phyloP scores from a whole-genome alignment of 768 basidiomycete species.

The Sporobolomyces phaffii region DNA sequence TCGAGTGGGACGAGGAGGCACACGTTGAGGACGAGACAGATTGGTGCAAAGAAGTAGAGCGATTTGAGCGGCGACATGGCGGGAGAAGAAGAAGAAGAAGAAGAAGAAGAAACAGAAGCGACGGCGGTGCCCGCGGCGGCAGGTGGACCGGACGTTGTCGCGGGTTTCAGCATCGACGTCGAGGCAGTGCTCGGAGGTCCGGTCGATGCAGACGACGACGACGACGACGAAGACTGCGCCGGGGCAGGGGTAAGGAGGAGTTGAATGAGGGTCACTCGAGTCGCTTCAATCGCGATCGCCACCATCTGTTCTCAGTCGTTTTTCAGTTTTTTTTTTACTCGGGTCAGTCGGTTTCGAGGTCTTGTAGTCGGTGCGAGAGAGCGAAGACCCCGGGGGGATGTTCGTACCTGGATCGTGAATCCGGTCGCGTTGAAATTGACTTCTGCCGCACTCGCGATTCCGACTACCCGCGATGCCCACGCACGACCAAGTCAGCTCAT shows the following conservation, averaged over 20 bases:
- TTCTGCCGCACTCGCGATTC: slow-evolving; percentile 80
- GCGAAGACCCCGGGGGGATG: background rate
- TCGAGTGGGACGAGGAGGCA: slow-evolving; percentile 79
- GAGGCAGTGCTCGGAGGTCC: background rate
- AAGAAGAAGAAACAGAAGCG: background rate
- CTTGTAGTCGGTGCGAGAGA: background rate
- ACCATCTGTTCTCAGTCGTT: slow-evolving; percentile 44
- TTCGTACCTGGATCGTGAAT: slow-evolving; percentile 68
- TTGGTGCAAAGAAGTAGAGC: slow-evolving; percentile 80
- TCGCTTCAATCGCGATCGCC: slow-evolving; percentile 82
- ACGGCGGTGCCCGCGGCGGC: too few species aligned
- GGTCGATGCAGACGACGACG: background rate
- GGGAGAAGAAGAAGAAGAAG: background rate
- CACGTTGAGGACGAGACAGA: slow-evolving; percentile 82
- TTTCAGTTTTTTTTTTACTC: too few species aligned
- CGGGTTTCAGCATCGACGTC: too few species aligned
- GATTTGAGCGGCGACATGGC: slow-evolving; percentile 97
- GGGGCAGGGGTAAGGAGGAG: slow-evolving; percentile 56
- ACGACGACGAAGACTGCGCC: background rate
- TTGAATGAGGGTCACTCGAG: slow-evolving; percentile 90
- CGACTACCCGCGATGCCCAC: slow-evolving; percentile 48
- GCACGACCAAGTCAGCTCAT: too few species aligned
- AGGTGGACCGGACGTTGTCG: too few species aligned
- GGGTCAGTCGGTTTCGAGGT: too few species aligned
- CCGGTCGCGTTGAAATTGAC: slow-evolving; percentile 60